Conservation (phyloP, 1,139 yeast genomes). For the Candida tropicalis region DNA sequence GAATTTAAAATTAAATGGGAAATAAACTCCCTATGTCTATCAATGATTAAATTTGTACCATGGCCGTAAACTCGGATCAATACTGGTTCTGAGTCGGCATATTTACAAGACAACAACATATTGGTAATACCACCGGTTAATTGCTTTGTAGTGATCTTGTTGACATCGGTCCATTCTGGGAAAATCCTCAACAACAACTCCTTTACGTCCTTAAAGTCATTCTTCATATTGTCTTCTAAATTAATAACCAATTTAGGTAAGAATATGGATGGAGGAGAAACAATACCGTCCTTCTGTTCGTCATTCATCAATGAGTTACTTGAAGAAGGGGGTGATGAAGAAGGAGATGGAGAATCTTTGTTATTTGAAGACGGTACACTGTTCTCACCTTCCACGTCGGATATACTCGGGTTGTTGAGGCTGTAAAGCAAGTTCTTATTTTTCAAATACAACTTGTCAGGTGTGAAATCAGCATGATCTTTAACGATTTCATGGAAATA, state of each 20-base stretch:
- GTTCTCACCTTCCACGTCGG: slow-evolving; percentile 40
- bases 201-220: slow-evolving; percentile 35
- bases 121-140: slow-evolving; percentile 84
- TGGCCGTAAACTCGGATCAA: slow-evolving; percentile 76
- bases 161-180: slow-evolving; percentile 32
- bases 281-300: neutral
- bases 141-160: slow-evolving; percentile 32
- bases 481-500: neutral
- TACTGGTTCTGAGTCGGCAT: slow-evolving; percentile 35
- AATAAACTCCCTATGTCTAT: slow-evolving; percentile 74
- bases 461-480: slow-evolving; percentile 21
- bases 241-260: slow-evolving; percentile 41
- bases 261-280: slow-evolving; percentile 39
- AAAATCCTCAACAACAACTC: slow-evolving; percentile 37
- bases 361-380: slow-evolving; percentile 4
- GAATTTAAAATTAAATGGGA: slow-evolving; percentile 68
- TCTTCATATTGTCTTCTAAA: slow-evolving; percentile 32
- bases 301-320: neutral
- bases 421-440: slow-evolving; percentile 43
- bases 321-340: slow-evolving; percentile 20
- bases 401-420: slow-evolving; percentile 46
- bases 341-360: slow-evolving; percentile 11
- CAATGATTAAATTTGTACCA: slow-evolving; percentile 74
- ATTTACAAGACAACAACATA: slow-evolving; percentile 59
- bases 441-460: slow-evolving; percentile 31